Conservation (phyloP, 2,329 filamentous ascomycete species). For the Penicillium sp. region DNA sequence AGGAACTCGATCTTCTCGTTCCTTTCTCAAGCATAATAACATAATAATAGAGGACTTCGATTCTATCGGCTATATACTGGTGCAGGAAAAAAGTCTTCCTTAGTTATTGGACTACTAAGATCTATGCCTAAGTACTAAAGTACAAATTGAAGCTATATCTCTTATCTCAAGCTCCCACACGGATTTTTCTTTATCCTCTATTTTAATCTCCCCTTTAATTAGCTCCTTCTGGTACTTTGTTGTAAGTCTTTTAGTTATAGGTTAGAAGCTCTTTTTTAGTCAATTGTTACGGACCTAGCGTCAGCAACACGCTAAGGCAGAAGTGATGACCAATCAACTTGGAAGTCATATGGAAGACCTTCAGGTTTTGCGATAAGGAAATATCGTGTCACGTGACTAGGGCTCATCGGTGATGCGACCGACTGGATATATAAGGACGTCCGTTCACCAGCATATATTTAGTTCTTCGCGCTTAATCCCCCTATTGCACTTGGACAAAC, state of each 20-base stretch:
- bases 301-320: too few species aligned
- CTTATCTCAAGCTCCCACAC: not conserved
- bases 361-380: too few species aligned
- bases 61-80: not conserved
- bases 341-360: too few species aligned
- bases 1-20: constrained; percentile 4
- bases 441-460: too few species aligned
- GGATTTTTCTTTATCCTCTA: not conserved
- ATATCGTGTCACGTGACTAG: too few species aligned
- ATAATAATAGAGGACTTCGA: constrained; percentile 1
- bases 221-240: constrained; percentile 2
- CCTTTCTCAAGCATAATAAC: constrained; percentile 2
- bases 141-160: constrained; percentile 10
- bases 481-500: too few species aligned
- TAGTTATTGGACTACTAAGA: not conserved
- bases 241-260: constrained; percentile 9
- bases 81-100: not conserved
- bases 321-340: too few species aligned
- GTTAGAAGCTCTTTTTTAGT: constrained; percentile 10
- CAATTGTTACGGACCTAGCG: too few species aligned
- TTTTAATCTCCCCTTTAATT: not conserved
- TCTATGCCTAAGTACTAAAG: not conserved
- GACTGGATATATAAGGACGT: too few species aligned
- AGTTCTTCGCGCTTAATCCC: too few species aligned
- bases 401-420: too few species aligned